Percentiles rank a stretch among this genome's conserved stretches.
Conservation (phyloP, 306 rosid species). For the Cotoneaster glaucophyllus region DNA sequence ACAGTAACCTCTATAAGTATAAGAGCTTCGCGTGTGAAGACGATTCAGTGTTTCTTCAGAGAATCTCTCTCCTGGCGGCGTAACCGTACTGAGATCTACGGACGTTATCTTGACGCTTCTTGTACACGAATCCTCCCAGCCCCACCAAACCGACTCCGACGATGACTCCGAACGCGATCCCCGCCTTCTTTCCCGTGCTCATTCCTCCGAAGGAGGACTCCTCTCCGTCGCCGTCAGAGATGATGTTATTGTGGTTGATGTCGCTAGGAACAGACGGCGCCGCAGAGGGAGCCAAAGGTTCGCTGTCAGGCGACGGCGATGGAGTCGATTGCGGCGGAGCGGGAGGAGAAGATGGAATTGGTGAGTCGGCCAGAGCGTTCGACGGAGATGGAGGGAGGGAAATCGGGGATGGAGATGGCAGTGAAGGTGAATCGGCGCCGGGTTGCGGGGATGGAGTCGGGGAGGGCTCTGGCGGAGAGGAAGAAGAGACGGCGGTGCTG, state of each 20-base stretch:
- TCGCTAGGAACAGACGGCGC: slow-evolving; percentile 9
- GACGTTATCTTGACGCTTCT: slow-evolving; percentile 64
- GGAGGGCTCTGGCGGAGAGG: slow-evolving; percentile 21
- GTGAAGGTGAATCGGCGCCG: slow-evolving; percentile 14
- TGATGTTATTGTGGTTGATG: slow-evolving; percentile 1
- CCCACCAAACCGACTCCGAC: slow-evolving; percentile 34
- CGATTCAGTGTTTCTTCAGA: slow-evolving; percentile 21
- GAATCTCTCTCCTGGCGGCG: slow-evolving; percentile 53
- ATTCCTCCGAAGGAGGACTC: slow-evolving; percentile 49
- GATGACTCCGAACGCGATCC: slow-evolving; percentile 56
- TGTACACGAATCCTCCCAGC: slow-evolving; percentile 56
- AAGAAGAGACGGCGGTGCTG: slow-evolving; percentile 18
- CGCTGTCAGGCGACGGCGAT: neutral
- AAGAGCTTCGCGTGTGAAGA: neutral
- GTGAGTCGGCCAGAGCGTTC: slow-evolving; percentile 17
- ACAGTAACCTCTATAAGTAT: slow-evolving; percentile 2
- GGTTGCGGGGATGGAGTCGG: slow-evolving; percentile 27
- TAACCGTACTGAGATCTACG: slow-evolving; percentile 49
- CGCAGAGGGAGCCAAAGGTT: neutral
- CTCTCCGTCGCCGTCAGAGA: neutral
- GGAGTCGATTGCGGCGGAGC: slow-evolving; percentile 22
- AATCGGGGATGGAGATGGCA: neutral
- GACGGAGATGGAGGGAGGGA: slow-evolving; percentile 21
- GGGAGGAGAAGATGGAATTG: slow-evolving; percentile 24
- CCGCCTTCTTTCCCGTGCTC: slow-evolving; percentile 65